Evolutionary conservation across 805 yeast genomes (phyloP), one percentile per base, ranked within the genome.

Genomic region (Monosporozyma yasuniensis): DNA sequence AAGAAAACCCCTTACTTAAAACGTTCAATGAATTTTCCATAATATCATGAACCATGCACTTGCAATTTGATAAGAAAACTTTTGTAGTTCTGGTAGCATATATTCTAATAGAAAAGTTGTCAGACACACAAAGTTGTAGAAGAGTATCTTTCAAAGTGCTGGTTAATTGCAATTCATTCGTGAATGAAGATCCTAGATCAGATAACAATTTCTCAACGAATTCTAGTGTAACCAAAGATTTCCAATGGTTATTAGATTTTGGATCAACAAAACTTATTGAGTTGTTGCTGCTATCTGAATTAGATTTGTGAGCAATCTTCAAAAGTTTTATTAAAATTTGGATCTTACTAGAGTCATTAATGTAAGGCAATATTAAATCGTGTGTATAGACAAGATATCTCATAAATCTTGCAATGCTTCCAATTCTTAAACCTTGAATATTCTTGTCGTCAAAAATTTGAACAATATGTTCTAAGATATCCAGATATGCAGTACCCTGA

Each of bases 81-180:
- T 63, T 68, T 34, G 73, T 52, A 3, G 63, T 58, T 39, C 72
- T 71, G 35, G 65, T 67, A 0, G 80, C 66, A 38, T 68, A 63
- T 4, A 73, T 63, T 50, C 82, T 69, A 6, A 75, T 58, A 34
- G 67, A 66, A 48, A 70, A 72, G 27, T 68, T 69, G 27, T 68
- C 66, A 39, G 71, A 65, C 7, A 68, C 61, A 34, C 73, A 63
- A 7, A 78, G 56, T 19, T 64, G 63, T 48, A 72, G 59, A 2
- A 78, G 52, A 19, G 62, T 64, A 1, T 56, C 48, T 32, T 72
- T 65, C 0, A 76, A 59, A 22, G 66, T 61, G 0, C 54, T 53
- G 5, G 64, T 53, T 5, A 61, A 49, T n/a, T 57, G 52, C n/a
- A 56, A 59, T 39, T 65, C 67, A 18, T 53, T 50, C 4, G 54